Evolutionary conservation across 257 asterid species (phyloP).

Genomic region (Lithospermum erythrorhizon): DNA sequence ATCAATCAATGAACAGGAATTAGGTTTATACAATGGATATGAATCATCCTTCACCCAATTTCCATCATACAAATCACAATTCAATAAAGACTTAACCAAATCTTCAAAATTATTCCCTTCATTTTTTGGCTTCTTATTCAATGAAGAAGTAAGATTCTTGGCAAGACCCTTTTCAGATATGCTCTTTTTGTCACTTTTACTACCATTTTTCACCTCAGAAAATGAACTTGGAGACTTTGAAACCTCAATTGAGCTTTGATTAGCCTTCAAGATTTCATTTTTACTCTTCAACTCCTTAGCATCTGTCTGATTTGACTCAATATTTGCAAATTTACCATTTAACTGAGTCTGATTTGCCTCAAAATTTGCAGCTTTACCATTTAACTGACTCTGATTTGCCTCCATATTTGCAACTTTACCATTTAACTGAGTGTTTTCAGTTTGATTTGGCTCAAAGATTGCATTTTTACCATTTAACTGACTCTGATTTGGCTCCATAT

Average conservation of each 20-base stretch:
- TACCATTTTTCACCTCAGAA: slow-evolving; percentile 11
- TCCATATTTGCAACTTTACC: slow-evolving; percentile 23
- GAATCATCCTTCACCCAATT: slow-evolving; percentile 82
- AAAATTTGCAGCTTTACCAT: slow-evolving; percentile 4
- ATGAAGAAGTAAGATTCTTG: slow-evolving; percentile 37
- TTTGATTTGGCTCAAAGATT: slow-evolving; percentile 11
- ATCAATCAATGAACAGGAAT: slow-evolving; percentile 89
- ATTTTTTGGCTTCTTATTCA: slow-evolving; percentile 28
- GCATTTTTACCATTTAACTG: slow-evolving; percentile 12
- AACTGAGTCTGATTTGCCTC: slow-evolving; percentile 8
- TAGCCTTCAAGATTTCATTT: slow-evolving; percentile 26
- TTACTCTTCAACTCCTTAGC: slow-evolving; percentile 17
- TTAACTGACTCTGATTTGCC: slow-evolving; percentile 15
- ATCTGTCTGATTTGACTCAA: slow-evolving; percentile 27
- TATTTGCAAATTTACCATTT: slow-evolving; percentile 10
- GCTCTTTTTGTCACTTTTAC: slow-evolving; percentile 25
- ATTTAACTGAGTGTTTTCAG: neutral
- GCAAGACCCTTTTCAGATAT: slow-evolving; percentile 24
- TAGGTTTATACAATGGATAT: slow-evolving; percentile 74
- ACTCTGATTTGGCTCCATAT: slow-evolving; percentile 20
- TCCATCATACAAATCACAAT: slow-evolving; percentile 74
- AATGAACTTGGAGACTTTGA: slow-evolving; percentile 14
- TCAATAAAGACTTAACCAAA: slow-evolving; percentile 39
- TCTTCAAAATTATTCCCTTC: slow-evolving; percentile 23
- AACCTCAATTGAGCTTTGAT: slow-evolving; percentile 21